Conservation (phyloP, 1,139 yeast genomes). For the Pichia terricola region DNA sequence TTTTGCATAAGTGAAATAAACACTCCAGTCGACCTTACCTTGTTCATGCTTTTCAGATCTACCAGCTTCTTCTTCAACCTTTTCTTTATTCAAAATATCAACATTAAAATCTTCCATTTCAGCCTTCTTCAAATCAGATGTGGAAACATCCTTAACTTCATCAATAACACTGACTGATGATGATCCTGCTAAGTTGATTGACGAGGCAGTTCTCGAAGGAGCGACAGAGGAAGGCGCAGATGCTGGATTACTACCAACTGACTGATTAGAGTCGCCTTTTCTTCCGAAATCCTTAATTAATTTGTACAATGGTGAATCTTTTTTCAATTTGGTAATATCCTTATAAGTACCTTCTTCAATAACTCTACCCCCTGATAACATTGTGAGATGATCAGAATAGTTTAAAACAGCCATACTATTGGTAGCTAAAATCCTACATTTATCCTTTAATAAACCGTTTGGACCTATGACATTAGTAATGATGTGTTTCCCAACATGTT, state of each 20-base stretch:
- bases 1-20: constrained; percentile 71
- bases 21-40: constrained; percentile 89
- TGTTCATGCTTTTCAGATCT: constrained; percentile 78
- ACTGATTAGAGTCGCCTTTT: constrained; percentile 19
- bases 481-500: constrained; percentile 84
- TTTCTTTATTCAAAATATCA: constrained; percentile 32
- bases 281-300: constrained; percentile 72
- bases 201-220: constrained; percentile 14
- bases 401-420: constrained; percentile 80
- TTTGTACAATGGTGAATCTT: constrained; percentile 46
- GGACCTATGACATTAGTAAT: constrained; percentile 74
- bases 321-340: constrained; percentile 36
- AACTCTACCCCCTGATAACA: constrained; percentile 69
- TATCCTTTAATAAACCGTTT: constrained; percentile 63
- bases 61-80: constrained; percentile 28
- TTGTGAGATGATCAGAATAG: constrained; percentile 62
- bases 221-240: constrained; percentile 15
- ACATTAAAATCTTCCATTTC: constrained; percentile 22
- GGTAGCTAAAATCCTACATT: constrained; percentile 78
- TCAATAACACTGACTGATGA: constrained; percentile 22
- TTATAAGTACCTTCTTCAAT: constrained; percentile 69
- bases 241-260: constrained; percentile 6
- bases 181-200: constrained; percentile 14
- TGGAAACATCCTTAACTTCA: constrained; percentile 23
- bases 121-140: constrained; percentile 18